Evolutionary conservation across 306 rosid species (phyloP).

Genomic region (Cucurbita ficifolia): DNA sequence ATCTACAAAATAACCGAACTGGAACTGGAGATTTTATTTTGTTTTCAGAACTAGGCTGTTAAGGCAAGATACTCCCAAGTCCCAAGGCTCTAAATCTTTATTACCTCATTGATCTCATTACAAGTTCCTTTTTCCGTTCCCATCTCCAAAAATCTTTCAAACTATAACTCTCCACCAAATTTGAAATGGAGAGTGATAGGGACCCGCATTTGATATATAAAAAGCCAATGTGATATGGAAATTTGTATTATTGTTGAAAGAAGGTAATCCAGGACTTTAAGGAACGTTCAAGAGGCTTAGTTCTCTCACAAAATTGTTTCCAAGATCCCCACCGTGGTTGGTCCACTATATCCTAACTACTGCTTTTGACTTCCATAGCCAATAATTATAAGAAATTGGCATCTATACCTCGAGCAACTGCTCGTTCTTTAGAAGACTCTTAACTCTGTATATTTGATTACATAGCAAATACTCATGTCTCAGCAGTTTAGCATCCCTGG

Average conservation of each 20-base stretch:
- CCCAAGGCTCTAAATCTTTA: neutral
- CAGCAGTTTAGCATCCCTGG: constrained; percentile 70
- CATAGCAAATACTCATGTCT: constrained; percentile 53
- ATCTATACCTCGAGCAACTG: constrained; percentile 70
- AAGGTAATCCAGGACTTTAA: neutral
- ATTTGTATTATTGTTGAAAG: neutral
- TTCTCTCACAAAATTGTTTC: neutral
- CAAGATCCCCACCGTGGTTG: neutral
- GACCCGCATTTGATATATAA: neutral
- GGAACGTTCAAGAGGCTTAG: neutral
- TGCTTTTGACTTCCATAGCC: neutral
- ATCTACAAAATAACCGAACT: neutral
- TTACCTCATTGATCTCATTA: neutral
- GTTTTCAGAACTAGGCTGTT: neutral
- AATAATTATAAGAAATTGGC: neutral
- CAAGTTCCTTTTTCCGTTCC: neutral
- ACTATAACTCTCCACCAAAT: neutral
- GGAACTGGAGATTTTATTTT: neutral
- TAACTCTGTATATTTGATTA: constrained; percentile 65
- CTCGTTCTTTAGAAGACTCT: constrained; percentile 77
- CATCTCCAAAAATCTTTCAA: neutral
- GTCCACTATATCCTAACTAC: neutral
- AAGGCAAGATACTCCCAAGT: neutral
- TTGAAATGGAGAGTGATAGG: neutral
- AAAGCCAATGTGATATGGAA: neutral